phyloP scores from a whole-genome alignment of 2,329 filamentous ascomycete genomes.

The Xylariaceae sp. region DNA sequence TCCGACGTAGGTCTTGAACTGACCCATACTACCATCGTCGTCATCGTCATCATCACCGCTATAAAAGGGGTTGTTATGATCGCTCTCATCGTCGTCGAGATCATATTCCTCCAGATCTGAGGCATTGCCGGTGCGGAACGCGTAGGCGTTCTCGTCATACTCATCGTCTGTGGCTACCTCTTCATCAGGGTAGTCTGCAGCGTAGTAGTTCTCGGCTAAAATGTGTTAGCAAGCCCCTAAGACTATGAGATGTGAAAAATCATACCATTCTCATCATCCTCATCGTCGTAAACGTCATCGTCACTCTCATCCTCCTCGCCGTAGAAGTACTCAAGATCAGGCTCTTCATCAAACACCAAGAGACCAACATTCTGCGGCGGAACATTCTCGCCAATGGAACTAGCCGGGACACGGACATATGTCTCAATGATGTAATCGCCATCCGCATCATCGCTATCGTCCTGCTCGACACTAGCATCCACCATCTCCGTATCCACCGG shows the following conservation, averaged over 20 bases:
- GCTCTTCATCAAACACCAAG: conserved; percentile 52
- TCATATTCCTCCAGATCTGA: conserved; percentile 53
- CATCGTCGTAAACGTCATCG: conserved; percentile 51
- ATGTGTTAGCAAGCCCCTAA: conserved; percentile 6
- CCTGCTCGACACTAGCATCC: conserved; percentile 34
- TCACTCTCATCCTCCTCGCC: conserved; percentile 58
- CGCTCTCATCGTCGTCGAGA: conserved; percentile 34
- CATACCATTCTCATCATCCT: conserved; percentile 62
- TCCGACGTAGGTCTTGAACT: conserved; percentile 35
- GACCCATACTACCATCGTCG: conserved; percentile 22
- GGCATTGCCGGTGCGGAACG: conserved; percentile 48
- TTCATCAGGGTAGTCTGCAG: conserved; percentile 75
- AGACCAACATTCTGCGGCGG: conserved; percentile 49
- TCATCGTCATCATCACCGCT: conserved; percentile 18
- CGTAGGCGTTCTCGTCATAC: conserved; percentile 51
- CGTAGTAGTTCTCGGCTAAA: conserved; percentile 70
- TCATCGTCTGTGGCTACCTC: conserved; percentile 70
- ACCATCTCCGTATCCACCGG: conserved; percentile 26
- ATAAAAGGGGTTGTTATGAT: conserved; percentile 21
- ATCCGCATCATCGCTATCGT: conserved; percentile 48
- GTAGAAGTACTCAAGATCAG: conserved; percentile 57
- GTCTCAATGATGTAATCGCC: conserved; percentile 60
- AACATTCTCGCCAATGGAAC: conserved; percentile 43
- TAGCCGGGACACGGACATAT: conserved; percentile 56
- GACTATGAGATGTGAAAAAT: not conserved